A percentile compares a stretch with the other conserved stretches of the same genome.
Evolutionary conservation across 2,329 filamentous ascomycete genomes (phyloP).

Genomic region (Pseudogymnoascus sp.): DNA sequence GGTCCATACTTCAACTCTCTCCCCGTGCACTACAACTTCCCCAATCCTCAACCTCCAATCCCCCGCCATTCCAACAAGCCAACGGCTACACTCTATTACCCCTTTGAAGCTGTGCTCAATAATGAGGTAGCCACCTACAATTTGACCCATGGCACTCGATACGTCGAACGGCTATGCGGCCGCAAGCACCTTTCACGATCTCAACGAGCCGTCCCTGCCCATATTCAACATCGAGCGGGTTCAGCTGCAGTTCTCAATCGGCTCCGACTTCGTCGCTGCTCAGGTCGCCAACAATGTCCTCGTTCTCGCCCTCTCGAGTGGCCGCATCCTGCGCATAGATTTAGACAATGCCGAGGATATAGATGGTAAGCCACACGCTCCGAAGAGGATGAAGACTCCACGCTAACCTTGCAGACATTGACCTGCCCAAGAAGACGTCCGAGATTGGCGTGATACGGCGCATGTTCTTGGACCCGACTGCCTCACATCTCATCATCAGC

Average conservation of each 20-base stretch:
- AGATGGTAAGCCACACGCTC: conserved; percentile 54
- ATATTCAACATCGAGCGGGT: conserved; percentile 95
- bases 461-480: conserved; percentile 96
- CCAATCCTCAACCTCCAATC: not conserved
- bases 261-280: conserved; percentile 90
- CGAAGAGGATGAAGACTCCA: not conserved
- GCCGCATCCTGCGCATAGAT: conserved; percentile 89
- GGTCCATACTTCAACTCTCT: not conserved
- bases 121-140: conserved; percentile 10
- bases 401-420: conserved; percentile 63
- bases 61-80: conserved; percentile 2
- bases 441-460: conserved; percentile 88
- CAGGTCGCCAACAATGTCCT: conserved; percentile 97
- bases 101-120: not conserved
- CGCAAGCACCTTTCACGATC: conserved; percentile 53
- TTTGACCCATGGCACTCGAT: conserved; percentile 60
- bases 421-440: conserved; percentile 85
- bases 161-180: conserved; percentile 66
- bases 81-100: not conserved
- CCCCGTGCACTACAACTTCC: not conserved
- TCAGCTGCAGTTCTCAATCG: conserved; percentile 87
- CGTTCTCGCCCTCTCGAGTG: conserved; percentile 83
- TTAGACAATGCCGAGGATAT: conserved; percentile 91
- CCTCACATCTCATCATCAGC: conserved; percentile 86
- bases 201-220: conserved; percentile 60